Conservation (phyloP, 495 filamentous ascomycete genomes). For the Massariosphaeria phaeospora region DNA sequence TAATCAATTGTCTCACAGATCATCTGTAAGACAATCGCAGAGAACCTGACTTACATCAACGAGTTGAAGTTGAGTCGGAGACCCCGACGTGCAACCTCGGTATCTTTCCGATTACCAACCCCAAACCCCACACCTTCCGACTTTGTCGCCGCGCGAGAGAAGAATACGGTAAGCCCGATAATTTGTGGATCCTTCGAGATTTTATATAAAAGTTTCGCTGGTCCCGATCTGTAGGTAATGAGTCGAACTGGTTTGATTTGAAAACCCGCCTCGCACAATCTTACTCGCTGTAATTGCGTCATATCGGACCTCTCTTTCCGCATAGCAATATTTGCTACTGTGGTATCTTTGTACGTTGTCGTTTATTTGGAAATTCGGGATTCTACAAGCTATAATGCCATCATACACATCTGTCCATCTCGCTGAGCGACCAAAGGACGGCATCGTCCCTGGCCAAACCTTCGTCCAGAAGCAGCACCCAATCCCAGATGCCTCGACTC, state of each 20-base stretch:
- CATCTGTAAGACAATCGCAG: no score
- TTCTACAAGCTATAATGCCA: slow-evolving; percentile 3
- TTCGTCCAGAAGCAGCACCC: slow-evolving; percentile 46
- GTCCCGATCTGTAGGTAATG: background rate
- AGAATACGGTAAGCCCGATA: background rate
- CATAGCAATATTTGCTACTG: no score
- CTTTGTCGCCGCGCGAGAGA: background rate
- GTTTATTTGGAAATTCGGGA: background rate
- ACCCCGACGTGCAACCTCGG: background rate
- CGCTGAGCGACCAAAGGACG: slow-evolving; percentile 46
- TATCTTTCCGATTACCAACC: background rate
- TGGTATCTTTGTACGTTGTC: background rate
- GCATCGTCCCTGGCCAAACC: slow-evolving; percentile 45
- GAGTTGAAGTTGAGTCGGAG: no score
- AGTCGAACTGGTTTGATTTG: background rate
- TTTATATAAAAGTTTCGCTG: background rate
- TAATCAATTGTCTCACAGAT: no score
- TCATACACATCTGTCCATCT: slow-evolving; percentile 48
- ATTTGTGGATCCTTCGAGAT: slow-evolving; percentile 1
- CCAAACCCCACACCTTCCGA: background rate
- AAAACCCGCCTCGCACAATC: no score
- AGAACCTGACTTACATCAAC: no score
- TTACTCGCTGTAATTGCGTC: no score
- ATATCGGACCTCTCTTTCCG: no score
- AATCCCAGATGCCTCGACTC: slow-evolving; percentile 45